A percentile compares a stretch with the other conserved stretches of the same genome.
These are phyloP conservation scores for Eucalyptus regnans DNA, from an alignment of 345 rosid species.

Conservation along the genomic window DNA sequence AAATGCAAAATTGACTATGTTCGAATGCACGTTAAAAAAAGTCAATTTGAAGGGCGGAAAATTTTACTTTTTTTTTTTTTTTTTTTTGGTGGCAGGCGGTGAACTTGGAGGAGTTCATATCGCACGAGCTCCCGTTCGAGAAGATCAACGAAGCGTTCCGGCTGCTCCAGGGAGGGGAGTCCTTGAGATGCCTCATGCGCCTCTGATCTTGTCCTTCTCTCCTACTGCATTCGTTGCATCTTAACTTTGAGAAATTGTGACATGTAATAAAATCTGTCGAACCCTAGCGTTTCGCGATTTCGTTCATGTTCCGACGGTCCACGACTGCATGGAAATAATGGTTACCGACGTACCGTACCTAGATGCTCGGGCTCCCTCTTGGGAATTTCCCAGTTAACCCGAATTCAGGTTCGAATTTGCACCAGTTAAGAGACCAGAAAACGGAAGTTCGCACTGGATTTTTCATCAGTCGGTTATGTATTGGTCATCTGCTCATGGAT, in stretches of 20 bases:
- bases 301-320: not conserved
- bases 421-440: not conserved
- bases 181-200: conserved; percentile 22
- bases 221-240: not conserved
- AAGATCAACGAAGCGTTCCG: conserved; percentile 18
- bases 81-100: conserved; percentile 8
- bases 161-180: conserved; percentile 23
- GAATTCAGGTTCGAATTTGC: too few species aligned
- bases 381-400: too few species aligned
- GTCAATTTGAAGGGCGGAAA: not conserved
- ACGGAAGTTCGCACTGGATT: not conserved
- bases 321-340: not conserved
- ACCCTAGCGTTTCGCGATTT: not conserved
- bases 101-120: conserved; percentile 5
- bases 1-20: too few species aligned
- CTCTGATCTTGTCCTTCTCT: not conserved
- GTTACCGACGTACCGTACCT: too few species aligned
- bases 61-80: too few species aligned
- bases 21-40: not conserved
- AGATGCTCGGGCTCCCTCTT: too few species aligned
- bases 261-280: not conserved
- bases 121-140: conserved; percentile 32
- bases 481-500: not conserved
- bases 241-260: not conserved
- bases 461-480: not conserved